Percentiles rank a stretch among this genome's conserved stretches.
phyloP scores from a whole-genome alignment of 495 filamentous ascomycete species.

The Sporormia fimetaria region DNA sequence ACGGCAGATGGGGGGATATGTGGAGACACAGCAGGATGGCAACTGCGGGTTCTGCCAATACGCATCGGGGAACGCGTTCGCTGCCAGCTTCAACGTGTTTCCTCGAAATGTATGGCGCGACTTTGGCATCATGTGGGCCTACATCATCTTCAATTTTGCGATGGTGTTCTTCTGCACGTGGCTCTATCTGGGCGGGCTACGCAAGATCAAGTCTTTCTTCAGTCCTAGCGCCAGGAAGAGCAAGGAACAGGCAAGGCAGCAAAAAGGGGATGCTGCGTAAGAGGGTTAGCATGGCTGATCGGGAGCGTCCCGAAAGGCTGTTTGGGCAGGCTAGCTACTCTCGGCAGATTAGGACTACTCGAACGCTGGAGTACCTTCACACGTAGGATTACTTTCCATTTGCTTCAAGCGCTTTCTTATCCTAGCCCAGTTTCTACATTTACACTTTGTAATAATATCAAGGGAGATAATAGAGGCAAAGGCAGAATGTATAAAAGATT shows the following conservation, averaged over 20 bases:
- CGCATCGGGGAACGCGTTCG: slow-evolving; percentile 29
- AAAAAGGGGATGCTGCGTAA: slow-evolving; percentile 12
- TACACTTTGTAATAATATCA: too few species aligned
- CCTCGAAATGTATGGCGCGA: slow-evolving; percentile 29
- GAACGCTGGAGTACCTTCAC: too few species aligned
- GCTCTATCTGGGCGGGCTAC: slow-evolving; percentile 20
- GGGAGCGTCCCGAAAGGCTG: not conserved
- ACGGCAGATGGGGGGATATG: slow-evolving; percentile 29
- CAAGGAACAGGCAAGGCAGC: slow-evolving; percentile 15
- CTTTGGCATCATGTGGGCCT: slow-evolving; percentile 30
- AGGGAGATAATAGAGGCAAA: too few species aligned
- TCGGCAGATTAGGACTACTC: too few species aligned
- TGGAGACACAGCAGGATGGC: slow-evolving; percentile 27
- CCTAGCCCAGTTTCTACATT: too few species aligned
- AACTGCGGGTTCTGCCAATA: slow-evolving; percentile 34
- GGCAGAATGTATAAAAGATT: too few species aligned
- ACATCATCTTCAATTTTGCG: slow-evolving; percentile 26
- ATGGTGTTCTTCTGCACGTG: slow-evolving; percentile 24
- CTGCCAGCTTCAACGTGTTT: slow-evolving; percentile 31
- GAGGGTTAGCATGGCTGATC: not conserved
- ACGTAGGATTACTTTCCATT: too few species aligned
- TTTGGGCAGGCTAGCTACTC: not conserved
- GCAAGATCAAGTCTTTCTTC: slow-evolving; percentile 18
- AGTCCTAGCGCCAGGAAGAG: slow-evolving; percentile 12
- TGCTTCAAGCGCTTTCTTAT: too few species aligned